phyloP scores from a whole-genome alignment of 805 yeast genomes.

The Ogataea dorogensis region DNA sequence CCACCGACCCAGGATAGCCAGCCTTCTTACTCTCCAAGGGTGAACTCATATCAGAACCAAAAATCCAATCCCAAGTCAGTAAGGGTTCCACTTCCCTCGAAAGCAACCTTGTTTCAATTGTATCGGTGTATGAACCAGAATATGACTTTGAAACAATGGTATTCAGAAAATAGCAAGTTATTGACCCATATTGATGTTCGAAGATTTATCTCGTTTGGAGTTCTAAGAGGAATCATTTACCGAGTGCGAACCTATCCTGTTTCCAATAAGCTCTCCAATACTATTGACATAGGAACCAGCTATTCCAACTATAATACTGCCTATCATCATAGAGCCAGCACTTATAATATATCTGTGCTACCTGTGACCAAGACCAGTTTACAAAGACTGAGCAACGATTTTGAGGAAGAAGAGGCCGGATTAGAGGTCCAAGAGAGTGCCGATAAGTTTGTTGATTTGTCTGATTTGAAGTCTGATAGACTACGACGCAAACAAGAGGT shows the following conservation, averaged over 20 bases:
- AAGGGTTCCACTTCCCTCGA: conserved; percentile 50
- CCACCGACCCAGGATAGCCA: conserved; percentile 10
- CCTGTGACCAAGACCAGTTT: conserved; percentile 20
- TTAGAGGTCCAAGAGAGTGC: conserved; percentile 19
- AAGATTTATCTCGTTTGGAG: conserved; percentile 83
- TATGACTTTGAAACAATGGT: conserved; percentile 78
- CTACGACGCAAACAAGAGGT: conserved; percentile 32
- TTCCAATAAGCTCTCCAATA: conserved; percentile 39
- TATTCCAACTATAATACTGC: conserved; percentile 8
- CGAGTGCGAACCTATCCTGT: conserved; percentile 78
- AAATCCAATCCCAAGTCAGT: conserved; percentile 6
- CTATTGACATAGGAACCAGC: conserved; percentile 32
- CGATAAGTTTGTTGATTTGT: conserved; percentile 24
- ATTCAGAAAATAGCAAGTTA: conserved; percentile 55
- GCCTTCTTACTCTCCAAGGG: conserved; percentile 17
- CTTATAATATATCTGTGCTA: conserved; percentile 19
- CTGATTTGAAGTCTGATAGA: conserved; percentile 22
- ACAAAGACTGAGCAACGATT: conserved; percentile 25
- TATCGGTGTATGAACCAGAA: conserved; percentile 81
- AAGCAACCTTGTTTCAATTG: conserved; percentile 64
- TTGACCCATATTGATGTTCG: conserved; percentile 75
- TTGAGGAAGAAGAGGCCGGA: conserved; percentile 10
- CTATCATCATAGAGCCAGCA: conserved; percentile 7
- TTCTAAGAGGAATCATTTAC: conserved; percentile 76
- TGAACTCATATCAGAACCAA: conserved; percentile 9